A percentile compares a stretch with the other conserved stretches of the same genome.
phyloP scores from a whole-genome alignment of 441 rosid genomes.

The Isatis lusitanica region DNA sequence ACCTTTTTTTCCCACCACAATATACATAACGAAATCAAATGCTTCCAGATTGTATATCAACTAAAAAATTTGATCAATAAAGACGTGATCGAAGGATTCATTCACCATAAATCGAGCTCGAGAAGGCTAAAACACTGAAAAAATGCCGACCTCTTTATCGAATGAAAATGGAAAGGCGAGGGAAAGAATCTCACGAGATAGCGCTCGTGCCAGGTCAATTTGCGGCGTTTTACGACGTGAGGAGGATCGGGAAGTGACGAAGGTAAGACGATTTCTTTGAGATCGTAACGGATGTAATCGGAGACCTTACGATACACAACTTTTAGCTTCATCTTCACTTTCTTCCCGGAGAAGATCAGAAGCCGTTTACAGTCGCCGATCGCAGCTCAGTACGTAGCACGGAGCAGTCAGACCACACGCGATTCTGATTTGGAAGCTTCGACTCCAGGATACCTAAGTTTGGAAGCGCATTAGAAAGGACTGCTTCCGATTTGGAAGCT shows the following conservation, averaged over 20 bases:
- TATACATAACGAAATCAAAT: not conserved
- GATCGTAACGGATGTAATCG: constrained; percentile 75
- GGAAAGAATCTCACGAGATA: constrained; percentile 48
- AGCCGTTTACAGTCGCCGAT: constrained; percentile 2
- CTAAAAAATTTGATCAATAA: not conserved
- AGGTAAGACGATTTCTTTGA: constrained; percentile 86
- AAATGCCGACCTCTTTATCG: not conserved
- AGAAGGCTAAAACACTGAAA: too few species aligned
- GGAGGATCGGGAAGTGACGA: constrained; percentile 94
- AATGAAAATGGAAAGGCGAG: not conserved
- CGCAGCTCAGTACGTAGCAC: not conserved
- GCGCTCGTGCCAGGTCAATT: constrained; percentile 79
- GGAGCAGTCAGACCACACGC: too few species aligned
- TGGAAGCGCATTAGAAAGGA: too few species aligned
- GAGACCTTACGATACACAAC: constrained; percentile 60
- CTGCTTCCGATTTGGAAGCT: too few species aligned
- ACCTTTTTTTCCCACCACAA: not conserved
- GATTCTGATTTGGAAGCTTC: too few species aligned
- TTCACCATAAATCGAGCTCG: not conserved
- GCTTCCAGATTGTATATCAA: not conserved
- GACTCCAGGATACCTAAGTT: too few species aligned
- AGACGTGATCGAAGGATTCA: not conserved
- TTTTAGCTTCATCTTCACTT: constrained; percentile 53
- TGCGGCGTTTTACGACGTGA: constrained; percentile 66
- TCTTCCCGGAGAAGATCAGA: not conserved